These are phyloP conservation scores for Ogataea salicorniae DNA, from an alignment of 805 yeast species.

Conservation along the genomic window DNA sequence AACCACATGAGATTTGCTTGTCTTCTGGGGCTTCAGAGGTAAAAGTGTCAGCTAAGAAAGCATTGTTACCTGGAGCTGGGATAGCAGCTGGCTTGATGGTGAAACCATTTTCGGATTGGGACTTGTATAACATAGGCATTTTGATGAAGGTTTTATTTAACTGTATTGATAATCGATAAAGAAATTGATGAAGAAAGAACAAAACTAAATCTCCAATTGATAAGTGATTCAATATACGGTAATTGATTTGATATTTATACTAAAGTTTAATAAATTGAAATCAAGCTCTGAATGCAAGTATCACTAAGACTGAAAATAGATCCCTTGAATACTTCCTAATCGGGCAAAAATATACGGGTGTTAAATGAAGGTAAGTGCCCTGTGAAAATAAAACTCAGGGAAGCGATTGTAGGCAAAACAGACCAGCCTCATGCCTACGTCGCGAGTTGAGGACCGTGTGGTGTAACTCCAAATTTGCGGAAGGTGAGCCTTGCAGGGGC, in stretches of 20 bases:
- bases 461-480: too few species aligned
- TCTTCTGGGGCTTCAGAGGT: conserved; percentile 57
- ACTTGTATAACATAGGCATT: conserved; percentile 53
- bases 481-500: too few species aligned
- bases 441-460: too few species aligned
- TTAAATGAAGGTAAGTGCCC: not conserved
- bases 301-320: not conserved
- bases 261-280: not conserved
- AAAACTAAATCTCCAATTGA: not conserved
- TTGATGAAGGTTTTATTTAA: conserved; percentile 12
- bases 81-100: conserved; percentile 52
- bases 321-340: conserved; percentile 8
- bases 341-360: conserved; percentile 11
- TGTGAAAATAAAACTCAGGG: not conserved
- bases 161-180: not conserved
- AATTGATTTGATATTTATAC: conserved; percentile 4
- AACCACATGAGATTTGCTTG: conserved; percentile 59
- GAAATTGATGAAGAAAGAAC: not conserved
- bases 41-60: conserved; percentile 63
- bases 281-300: not conserved
- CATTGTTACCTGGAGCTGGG: conserved; percentile 61
- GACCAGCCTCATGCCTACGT: too few species aligned
- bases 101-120: conserved; percentile 45
- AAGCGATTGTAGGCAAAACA: too few species aligned
- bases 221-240: not conserved